Evolutionary conservation across 768 basidiomycete genomes (phyloP).

Genomic region (Baorangia bicolor): DNA sequence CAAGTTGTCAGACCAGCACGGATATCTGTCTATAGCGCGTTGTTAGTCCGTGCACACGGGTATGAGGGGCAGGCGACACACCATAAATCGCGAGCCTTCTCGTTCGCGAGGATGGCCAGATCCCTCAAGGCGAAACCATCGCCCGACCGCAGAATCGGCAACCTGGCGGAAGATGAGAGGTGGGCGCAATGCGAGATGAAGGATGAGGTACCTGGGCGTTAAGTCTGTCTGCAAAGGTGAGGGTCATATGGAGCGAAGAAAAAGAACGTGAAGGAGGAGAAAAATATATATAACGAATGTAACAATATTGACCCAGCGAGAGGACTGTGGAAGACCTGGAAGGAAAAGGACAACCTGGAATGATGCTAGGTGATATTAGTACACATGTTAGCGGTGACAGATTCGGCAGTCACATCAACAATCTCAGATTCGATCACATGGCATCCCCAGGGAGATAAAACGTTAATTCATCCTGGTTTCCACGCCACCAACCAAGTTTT

Average conservation of each 20-base stretch:
- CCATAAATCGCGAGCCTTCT: constrained; percentile 60
- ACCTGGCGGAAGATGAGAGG: constrained; percentile 26
- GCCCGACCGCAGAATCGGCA: constrained; percentile 46
- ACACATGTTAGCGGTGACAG: constrained; percentile 10
- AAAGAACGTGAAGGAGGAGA: constrained; percentile 18
- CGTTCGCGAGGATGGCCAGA: constrained; percentile 64
- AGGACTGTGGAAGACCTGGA: constrained; percentile 5
- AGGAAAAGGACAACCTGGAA: neutral
- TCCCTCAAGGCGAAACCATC: constrained; percentile 75
- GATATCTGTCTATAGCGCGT: constrained; percentile 57
- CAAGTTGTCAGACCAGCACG: constrained; percentile 81
- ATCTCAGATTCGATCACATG: constrained; percentile 21
- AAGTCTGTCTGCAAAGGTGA: constrained; percentile 41
- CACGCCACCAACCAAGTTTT: constrained; percentile 3
- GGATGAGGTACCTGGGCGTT: constrained; percentile 38
- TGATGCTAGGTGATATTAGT: constrained; percentile 4
- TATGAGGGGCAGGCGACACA: constrained; percentile 24
- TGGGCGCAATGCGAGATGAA: neutral
- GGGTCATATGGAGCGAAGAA: constrained; percentile 31
- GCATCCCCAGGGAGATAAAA: constrained; percentile 24
- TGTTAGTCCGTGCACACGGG: constrained; percentile 6
- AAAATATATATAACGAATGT: constrained; percentile 26
- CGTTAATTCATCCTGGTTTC: constrained; percentile 16
- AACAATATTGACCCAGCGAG: neutral
- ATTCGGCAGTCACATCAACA: constrained; percentile 14